A percentile compares a stretch with the other conserved stretches of the same genome.
These are phyloP conservation scores for Gentiana straminea DNA, from an alignment of 257 asterid genomes.

Conservation along the genomic window DNA sequence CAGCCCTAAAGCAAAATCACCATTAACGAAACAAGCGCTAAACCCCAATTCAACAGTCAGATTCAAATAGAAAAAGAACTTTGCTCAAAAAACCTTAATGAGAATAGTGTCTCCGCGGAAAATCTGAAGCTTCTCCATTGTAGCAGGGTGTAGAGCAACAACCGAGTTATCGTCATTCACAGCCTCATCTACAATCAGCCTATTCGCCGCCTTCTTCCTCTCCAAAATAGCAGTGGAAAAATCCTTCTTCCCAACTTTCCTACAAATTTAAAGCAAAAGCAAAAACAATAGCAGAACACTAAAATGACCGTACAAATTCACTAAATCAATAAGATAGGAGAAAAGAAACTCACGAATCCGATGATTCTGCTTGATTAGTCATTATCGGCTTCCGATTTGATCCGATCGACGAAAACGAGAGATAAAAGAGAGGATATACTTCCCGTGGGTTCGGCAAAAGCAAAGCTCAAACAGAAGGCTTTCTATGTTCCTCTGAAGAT, in stretches of 20 bases:
- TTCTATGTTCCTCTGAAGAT: too few relatives aligned
- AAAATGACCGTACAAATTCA: neutral
- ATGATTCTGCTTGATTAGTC: conserved; percentile 57
- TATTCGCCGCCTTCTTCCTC: conserved; percentile 76
- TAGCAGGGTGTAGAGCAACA: conserved; percentile 63
- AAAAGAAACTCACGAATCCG: conserved; percentile 39
- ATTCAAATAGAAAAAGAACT: neutral
- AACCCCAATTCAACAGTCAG: neutral
- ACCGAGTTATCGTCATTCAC: conserved; percentile 77
- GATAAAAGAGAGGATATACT: too few relatives aligned
- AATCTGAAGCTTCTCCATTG: conserved; percentile 88
- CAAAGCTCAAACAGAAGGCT: too few relatives aligned
- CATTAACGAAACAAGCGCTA: neutral
- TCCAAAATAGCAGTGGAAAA: conserved; percentile 80
- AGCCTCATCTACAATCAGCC: conserved; percentile 78
- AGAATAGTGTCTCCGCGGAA: conserved; percentile 81
- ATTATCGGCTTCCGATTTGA: conserved; percentile 4
- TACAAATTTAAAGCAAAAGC: conserved; percentile 16
- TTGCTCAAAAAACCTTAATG: conserved; percentile 44
- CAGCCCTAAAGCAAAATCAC: too few relatives aligned
- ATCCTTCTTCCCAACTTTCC: conserved; percentile 81
- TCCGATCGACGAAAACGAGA: too few relatives aligned
- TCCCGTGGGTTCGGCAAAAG: too few relatives aligned
- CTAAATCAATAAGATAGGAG: conserved; percentile 1
- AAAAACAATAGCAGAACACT: neutral